Base-by-base conservation (phyloP, 2,329 filamentous ascomycete species). In the Cyphellophora europaea region DNA sequence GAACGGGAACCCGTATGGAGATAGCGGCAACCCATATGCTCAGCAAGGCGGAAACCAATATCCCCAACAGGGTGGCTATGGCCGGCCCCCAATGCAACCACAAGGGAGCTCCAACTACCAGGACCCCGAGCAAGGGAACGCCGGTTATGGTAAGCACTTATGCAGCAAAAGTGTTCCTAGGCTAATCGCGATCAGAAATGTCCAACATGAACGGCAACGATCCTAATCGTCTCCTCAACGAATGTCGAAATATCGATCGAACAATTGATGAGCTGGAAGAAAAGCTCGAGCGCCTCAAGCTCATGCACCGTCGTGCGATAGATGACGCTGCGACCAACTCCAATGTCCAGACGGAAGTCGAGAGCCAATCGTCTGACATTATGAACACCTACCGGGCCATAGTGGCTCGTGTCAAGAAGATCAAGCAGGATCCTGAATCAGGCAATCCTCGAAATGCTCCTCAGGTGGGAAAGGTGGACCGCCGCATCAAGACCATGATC, bases 311-410 rank as follows among this genome's bases (percentile, higher is more conserved):
- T 53, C 32, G 19, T 10, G 23, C 11, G 11, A 17, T 27, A 12
- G 32, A 25, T 8, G 74, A 78, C 52, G 82, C 86, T 50, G n/a
- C n/a, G n/a, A 77, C 82, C 41, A 82, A 88, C 54, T 79, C 77
- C 49, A 66, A 72, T 32, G 74, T 77, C 35, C 81, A 78, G 51
- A 69, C 74, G 41, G 72, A 82, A 51, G 74, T 95, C 45, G 83
- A 93, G 44, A 64, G 67, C 37, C 69, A 88, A 38, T 81, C 78
- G 47, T 71, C 79, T 29, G 79, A 89, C 45, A 89, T 88, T 48
- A 93, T 93, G 78, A 74, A 74, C 33, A 69, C 79, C 36, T 94
- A 93, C 68, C 79, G 83, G 43, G 74, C 72, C 40, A 73, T 96
- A 38, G 84, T 82, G 37, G 77, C 81, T 35, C 80, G 83, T 35